Evolutionary conservation across 805 yeast species (phyloP), one percentile per base, ranked within the genome.

Genomic region (Nadsonia fulvescens): DNA sequence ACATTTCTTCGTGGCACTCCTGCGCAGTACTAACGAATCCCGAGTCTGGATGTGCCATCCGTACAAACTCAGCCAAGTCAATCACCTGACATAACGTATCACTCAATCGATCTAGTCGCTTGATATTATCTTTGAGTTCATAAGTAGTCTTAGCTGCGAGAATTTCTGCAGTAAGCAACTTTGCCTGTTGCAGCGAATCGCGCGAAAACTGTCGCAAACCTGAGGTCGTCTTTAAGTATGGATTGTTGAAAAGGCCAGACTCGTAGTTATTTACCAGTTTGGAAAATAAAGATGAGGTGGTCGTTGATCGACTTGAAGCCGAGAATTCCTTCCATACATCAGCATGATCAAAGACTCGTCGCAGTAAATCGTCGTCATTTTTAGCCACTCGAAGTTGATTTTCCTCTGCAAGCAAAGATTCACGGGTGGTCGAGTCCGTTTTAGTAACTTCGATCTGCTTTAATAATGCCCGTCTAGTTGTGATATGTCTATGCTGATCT

Each of bases 51-150:
- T 86, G 96, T 1, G 74, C 70, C 13, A 81, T 82, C 24, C 96
- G 56, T 15, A 89, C 68, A 51, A 86, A 86, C 39, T 83, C 96
- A 18, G 93, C 86, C 25, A 86, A 62, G 49, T 89, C 98, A 20
- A 89, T 83, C 5, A 81, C 95, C 30, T 93, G 66, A 45, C 98
- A 89, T 15, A 89, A 51, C 15, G 75, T 65, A 44, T 89, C 96
- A 41, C 93, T 76, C 20, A 89, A 52, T 37, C 81, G 67, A 44
- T 89, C 98, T 35, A 89, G 54, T 27, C 70, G 67, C 22, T 66
- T 44, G 28, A 86, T 63, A 28, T 67, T 78, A 4, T 55, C 47
- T 10, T 39, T 37, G 12, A 61, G 40, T 2, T 65, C 77, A 6
- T 54, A 53, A 1, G 61, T 38, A 5, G 40, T 42, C n/a, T 32